phyloP scores from a whole-genome alignment of 139 green algal species.

The Pycnococcus provasolii region DNA sequence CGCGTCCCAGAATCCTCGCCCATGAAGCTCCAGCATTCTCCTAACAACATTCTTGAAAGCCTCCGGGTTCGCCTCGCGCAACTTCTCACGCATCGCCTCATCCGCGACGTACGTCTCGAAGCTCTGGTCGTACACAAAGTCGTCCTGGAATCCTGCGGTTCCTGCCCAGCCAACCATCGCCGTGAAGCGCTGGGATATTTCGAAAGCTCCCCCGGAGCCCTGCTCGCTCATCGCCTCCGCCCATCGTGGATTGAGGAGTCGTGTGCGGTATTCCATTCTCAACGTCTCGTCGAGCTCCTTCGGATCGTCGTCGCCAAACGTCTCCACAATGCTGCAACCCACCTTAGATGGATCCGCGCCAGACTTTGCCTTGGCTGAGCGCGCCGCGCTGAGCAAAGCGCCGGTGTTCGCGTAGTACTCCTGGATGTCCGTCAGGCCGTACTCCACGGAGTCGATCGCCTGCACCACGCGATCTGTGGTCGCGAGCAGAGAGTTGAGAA shows the following conservation, averaged over 20 bases:
- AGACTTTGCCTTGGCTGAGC: constrained; percentile 40
- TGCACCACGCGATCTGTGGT: constrained; percentile 73
- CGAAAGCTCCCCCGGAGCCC: constrained; percentile 86
- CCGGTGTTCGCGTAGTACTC: constrained; percentile 92
- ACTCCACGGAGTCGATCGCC: constrained; percentile 94
- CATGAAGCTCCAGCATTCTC: constrained; percentile 83
- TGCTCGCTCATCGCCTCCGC: constrained; percentile 77
- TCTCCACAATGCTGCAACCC: constrained; percentile 64
- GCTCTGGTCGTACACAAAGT: constrained; percentile 81
- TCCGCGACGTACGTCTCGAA: constrained; percentile 85
- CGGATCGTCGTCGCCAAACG: constrained; percentile 54
- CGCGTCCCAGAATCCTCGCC: constrained; percentile 84
- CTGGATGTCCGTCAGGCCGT: constrained; percentile 96
- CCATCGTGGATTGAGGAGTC: constrained; percentile 90
- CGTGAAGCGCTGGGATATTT: constrained; percentile 84
- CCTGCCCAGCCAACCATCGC: constrained; percentile 89
- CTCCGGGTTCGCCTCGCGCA: constrained; percentile 61
- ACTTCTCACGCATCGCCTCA: constrained; percentile 59
- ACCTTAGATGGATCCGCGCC: not conserved
- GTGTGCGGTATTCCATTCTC: constrained; percentile 77
- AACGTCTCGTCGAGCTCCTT: constrained; percentile 74
- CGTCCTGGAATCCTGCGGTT: constrained; percentile 74
- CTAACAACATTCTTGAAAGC: constrained; percentile 45
- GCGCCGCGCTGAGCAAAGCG: constrained; percentile 68
- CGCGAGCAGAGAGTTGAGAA: constrained; percentile 48